Percentiles rank a stretch among this genome's conserved stretches.
Conservation (phyloP, 805 yeast genomes). For the Teunomyces pallodes region DNA sequence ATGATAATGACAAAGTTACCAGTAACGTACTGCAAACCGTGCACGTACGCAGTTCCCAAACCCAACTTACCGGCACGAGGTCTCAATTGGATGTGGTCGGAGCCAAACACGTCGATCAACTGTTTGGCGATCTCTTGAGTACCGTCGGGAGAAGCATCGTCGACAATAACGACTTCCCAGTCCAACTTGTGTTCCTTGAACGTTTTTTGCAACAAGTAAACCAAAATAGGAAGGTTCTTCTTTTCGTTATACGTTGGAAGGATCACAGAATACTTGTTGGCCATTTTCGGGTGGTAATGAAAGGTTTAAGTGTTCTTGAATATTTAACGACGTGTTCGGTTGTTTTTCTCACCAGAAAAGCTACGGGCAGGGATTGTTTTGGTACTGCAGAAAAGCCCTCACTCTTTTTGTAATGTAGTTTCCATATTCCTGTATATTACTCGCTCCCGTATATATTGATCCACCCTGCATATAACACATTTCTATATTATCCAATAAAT, state of each 20-base stretch:
- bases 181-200: conserved; percentile 55
- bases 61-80: conserved; percentile 79
- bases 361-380: neutral
- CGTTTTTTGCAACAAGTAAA: conserved; percentile 67
- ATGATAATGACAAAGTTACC: conserved; percentile 76
- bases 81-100: conserved; percentile 58
- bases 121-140: conserved; percentile 71
- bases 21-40: conserved; percentile 66
- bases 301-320: neutral
- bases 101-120: conserved; percentile 56
- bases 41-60: conserved; percentile 77
- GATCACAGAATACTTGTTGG: conserved; percentile 65
- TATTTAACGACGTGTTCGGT: conserved; percentile 1
- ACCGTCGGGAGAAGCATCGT: conserved; percentile 80
- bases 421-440: neutral
- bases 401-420: no score
- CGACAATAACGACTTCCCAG: conserved; percentile 79
- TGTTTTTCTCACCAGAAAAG: neutral
- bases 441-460: neutral
- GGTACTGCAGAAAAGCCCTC: neutral
- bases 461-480: neutral
- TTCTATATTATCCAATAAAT: no score
- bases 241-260: conserved; percentile 78
- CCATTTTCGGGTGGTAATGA: conserved; percentile 7
- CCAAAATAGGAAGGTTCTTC: conserved; percentile 60